Evolutionary conservation across 345 rosid species (phyloP), one percentile per base, ranked within the genome.

Genomic region (Salix caprea): DNA sequence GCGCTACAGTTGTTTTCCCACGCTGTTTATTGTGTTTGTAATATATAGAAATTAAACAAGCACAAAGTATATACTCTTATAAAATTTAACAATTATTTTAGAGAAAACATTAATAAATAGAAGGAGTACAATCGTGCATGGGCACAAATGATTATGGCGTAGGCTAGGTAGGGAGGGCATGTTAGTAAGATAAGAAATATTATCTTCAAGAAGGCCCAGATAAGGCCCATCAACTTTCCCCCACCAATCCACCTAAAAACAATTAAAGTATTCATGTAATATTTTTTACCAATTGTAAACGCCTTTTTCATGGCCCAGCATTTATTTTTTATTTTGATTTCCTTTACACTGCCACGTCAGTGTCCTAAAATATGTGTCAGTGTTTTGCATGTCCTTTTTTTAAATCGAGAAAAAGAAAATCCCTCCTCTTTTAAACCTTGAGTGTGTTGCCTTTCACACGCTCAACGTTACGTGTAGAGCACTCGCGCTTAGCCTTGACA

Each of bases 181-280:
- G 70, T 4, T 9, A 6, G 15, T 23, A 36, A 19, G 36, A 19
- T 40, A 23, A 0, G 7, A 28, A 19, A 28, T 75, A 14, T 8
- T 16, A 46, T 36, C 21, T 50, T 52, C 54, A 50, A 39, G 7
- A 15, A 56, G 50, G 61, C 32, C 69, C 42, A 56, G 12, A 1
- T 4, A 42, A 62, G 61, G 78, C 65, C 73, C 73, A 68, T 68
- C 73, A 54, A 67, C 67, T 36, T 67, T 65, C 14, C 34, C 34
- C n/a, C 69, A 36, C 75, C 21, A 23, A 12, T 19, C 18, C 15
- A 12, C 24, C 24, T n/a, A n/a, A 5, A 56, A 56, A 3, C 13
- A 56, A n/a, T 54, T 21, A 54, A 54, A 19, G 5, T 10, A 8
- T 21, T 54, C 26, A 16, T 16, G 19, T 0, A 16, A 11, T 62